Evolutionary conservation across 2,329 filamentous ascomycete genomes (phyloP).

Genomic region (Raffaelea albimanens): DNA sequence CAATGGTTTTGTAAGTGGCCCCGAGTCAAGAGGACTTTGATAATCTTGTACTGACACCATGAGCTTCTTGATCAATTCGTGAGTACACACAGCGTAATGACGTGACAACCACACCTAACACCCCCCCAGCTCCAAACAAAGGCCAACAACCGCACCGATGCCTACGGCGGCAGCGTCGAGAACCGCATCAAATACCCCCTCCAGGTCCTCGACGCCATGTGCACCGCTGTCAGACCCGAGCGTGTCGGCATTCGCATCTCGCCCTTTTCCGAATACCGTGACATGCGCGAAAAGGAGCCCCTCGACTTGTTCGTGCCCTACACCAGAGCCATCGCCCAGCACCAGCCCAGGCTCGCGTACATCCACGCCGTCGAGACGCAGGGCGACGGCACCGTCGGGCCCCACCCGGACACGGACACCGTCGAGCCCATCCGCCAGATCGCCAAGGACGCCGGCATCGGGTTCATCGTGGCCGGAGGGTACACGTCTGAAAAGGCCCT

Average conservation of each 20-base stretch:
- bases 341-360: slow-evolving; percentile 41
- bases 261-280: slow-evolving; percentile 46
- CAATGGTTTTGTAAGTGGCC: slow-evolving; percentile 66
- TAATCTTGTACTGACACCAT: slow-evolving; percentile 14
- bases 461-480: slow-evolving; percentile 20
- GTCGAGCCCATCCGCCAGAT: slow-evolving; percentile 18
- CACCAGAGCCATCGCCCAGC: slow-evolving; percentile 28
- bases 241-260: slow-evolving; percentile 41
- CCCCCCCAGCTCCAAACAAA: slow-evolving; percentile 28
- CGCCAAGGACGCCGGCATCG: slow-evolving; percentile 12
- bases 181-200: slow-evolving; percentile 42
- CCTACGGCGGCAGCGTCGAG: slow-evolving; percentile 44
- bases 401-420: slow-evolving; percentile 19
- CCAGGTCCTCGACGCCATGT: slow-evolving; percentile 40
- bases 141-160: slow-evolving; percentile 43
- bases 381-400: slow-evolving; percentile 14
- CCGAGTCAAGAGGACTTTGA: slow-evolving; percentile 33
- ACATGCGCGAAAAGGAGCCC: slow-evolving; percentile 48
- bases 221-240: slow-evolving; percentile 39
- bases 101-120: background rate
- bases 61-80: background rate
- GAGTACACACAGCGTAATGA: background rate
- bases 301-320: slow-evolving; percentile 39
- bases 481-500: slow-evolving; percentile 18
- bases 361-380: slow-evolving; percentile 48